Evolutionary conservation across 768 basidiomycete genomes (phyloP).

Genomic region (Russula vinacea): DNA sequence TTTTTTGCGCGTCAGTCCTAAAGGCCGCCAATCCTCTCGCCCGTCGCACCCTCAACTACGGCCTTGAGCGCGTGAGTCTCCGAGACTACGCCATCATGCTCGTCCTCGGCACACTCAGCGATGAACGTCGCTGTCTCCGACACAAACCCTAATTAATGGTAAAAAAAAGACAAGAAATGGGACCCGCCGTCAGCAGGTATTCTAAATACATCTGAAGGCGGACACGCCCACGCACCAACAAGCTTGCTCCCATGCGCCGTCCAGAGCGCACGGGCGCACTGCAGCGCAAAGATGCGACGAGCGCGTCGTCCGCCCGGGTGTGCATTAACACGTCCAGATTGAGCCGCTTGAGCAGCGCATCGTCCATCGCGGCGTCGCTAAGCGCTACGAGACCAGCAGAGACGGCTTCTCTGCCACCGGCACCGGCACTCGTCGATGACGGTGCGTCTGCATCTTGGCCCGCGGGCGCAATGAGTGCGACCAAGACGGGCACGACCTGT

Average conservation of each 20-base stretch:
- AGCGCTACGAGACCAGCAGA: slow-evolving; percentile 55
- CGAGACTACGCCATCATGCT: slow-evolving; percentile 76
- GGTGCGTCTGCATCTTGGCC: not conserved
- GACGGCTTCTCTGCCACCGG: slow-evolving; percentile 33
- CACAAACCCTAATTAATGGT: slow-evolving; percentile 53
- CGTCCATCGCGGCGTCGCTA: slow-evolving; percentile 55
- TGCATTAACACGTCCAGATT: slow-evolving; percentile 86
- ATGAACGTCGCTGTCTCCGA: slow-evolving; percentile 84
- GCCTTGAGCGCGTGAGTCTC: slow-evolving; percentile 65
- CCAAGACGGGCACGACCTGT: slow-evolving; percentile 45
- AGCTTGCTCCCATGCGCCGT: slow-evolving; percentile 68
- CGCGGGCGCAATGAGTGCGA: slow-evolving; percentile 16
- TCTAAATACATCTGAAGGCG: not conserved
- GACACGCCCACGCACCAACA: slow-evolving; percentile 48
- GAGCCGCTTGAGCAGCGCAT: slow-evolving; percentile 64
- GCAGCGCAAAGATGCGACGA: slow-evolving; percentile 66
- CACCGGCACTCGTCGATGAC: no score
- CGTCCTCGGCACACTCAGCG: slow-evolving; percentile 83
- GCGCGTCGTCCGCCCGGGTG: slow-evolving; percentile 77
- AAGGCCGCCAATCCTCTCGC: slow-evolving; percentile 33
- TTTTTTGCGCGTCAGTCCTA: not conserved
- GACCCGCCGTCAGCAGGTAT: not conserved
- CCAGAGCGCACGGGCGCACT: slow-evolving; percentile 74
- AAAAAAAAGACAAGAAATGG: not conserved
- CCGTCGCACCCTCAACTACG: slow-evolving; percentile 69